These are phyloP conservation scores for Calonectria hawksworthii DNA, from an alignment of 2,329 filamentous ascomycete genomes.

Conservation along the genomic window DNA sequence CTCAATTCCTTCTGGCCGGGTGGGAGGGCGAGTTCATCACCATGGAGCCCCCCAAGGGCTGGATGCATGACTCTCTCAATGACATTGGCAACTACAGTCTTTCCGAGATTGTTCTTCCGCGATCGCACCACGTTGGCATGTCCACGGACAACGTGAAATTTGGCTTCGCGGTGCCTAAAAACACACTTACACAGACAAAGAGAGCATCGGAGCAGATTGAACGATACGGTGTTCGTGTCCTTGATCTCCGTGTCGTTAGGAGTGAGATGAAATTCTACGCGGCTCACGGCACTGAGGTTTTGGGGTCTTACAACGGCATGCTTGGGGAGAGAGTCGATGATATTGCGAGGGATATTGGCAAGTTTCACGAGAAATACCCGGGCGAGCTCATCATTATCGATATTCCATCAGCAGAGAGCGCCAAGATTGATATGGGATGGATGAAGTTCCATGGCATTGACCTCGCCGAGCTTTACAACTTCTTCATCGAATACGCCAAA, in stretches of 20 bases:
- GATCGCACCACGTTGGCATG: slow-evolving; percentile 51
- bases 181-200: slow-evolving; percentile 44
- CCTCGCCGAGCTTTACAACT: slow-evolving; percentile 35
- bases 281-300: slow-evolving; percentile 36
- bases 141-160: slow-evolving; percentile 24
- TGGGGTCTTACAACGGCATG: slow-evolving; percentile 39
- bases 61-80: slow-evolving; percentile 48
- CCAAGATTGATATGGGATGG: neutral
- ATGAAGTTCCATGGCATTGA: neutral
- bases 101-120: slow-evolving; percentile 48
- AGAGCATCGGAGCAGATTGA: slow-evolving; percentile 44
- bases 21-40: slow-evolving; percentile 48
- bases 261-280: slow-evolving; percentile 29
- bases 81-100: slow-evolving; percentile 46
- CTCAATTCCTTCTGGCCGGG: slow-evolving; percentile 49
- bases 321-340: slow-evolving; percentile 43
- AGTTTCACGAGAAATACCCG: slow-evolving; percentile 46
- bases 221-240: slow-evolving; percentile 46
- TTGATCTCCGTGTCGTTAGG: slow-evolving; percentile 46
- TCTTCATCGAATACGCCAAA: slow-evolving; percentile 41
- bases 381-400: slow-evolving; percentile 53
- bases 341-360: slow-evolving; percentile 48
- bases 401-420: slow-evolving; percentile 37
- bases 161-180: slow-evolving; percentile 26
- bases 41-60: slow-evolving; percentile 40